Evolutionary conservation across 257 asterid species (phyloP).

Genomic region (Jasminum sambac): DNA sequence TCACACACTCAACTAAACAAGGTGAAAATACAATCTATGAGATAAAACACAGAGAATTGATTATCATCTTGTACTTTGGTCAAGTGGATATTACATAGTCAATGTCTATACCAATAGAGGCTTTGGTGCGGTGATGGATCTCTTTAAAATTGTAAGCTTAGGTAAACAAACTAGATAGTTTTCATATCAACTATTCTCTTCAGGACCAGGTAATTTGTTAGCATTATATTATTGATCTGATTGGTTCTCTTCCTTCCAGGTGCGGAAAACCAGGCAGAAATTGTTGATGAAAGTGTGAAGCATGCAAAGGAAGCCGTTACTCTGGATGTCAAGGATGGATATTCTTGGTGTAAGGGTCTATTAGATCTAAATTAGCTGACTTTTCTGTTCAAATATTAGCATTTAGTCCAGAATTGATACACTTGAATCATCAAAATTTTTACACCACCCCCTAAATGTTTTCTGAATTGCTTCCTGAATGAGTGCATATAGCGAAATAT

Average conservation of each 20-base stretch:
- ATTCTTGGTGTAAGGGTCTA: conserved; percentile 80
- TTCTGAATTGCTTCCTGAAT: neutral
- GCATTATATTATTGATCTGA: conserved; percentile 23
- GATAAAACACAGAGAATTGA: neutral
- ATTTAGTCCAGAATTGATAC: neutral
- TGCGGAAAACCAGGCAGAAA: conserved; percentile 65
- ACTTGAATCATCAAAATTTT: neutral
- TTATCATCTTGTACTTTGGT: neutral
- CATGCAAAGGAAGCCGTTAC: conserved; percentile 87
- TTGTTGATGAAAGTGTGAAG: conserved; percentile 81
- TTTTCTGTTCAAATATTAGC: neutral
- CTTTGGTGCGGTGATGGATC: neutral
- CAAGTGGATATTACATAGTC: neutral
- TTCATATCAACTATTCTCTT: neutral
- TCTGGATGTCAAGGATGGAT: conserved; percentile 91
- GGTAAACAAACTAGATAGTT: neutral
- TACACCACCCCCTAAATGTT: neutral
- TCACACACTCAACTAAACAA: neutral
- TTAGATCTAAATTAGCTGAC: conserved; percentile 8
- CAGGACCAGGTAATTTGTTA: conserved; percentile 3
- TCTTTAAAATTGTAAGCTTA: neutral
- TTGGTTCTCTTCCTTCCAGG: conserved; percentile 48
- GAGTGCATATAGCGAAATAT: neutral
- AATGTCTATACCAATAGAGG: neutral
- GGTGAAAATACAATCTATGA: neutral